Base-by-base conservation (phyloP, 177 flowering plant genomes). In the Tripterygium wilfordii region DNA sequence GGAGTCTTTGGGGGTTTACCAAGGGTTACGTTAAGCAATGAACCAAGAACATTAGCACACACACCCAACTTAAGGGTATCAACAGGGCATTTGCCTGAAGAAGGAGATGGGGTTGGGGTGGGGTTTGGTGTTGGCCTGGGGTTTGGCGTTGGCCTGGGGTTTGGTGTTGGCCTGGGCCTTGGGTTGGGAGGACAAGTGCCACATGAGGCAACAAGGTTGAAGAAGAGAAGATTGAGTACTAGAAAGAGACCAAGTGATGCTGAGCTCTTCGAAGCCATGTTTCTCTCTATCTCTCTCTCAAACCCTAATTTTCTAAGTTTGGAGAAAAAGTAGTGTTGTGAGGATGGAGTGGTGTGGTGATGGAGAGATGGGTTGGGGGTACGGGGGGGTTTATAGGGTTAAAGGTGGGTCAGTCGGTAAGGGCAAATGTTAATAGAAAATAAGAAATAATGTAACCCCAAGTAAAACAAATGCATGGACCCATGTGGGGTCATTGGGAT, bases 61-160 rank as follows among this genome's bases (percentile, higher is more conserved):
- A 57, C 70, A 3, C 73, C 73, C 20, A 72, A 17, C 42, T 68
- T 72, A 1, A 72, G 70, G 30, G 66, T 51, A 16, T 72, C 70
- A 37, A 10, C 65, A 0, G 77, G 88, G 65, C 94, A 84, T 28
- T 53, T 56, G 3, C 67, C 54, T 20, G 58, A 23, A 3, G 50
- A 21, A 1, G 58, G 38, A 33, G 78, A 72, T 35, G n/a, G n/a
- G n/a, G n/a, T n/a, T n/a, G n/a, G n/a, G n/a, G n/a, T n/a, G 64
- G 61, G 60, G 13, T 33, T 42, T 18, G 75, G 68, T 1, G 41
- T 42, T 7, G 71, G 67, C 16, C 9, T 45, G 15, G 76, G 62
- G 6, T 38, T 45, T n/a, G 67, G 62, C 62, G 15, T 49, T 33
- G 49, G 44, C 17, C 30, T 58, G 5, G 61, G 60, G 13, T 33